Base-by-base conservation (phyloP, 306 rosid species). In the Neltuma alba region DNA sequence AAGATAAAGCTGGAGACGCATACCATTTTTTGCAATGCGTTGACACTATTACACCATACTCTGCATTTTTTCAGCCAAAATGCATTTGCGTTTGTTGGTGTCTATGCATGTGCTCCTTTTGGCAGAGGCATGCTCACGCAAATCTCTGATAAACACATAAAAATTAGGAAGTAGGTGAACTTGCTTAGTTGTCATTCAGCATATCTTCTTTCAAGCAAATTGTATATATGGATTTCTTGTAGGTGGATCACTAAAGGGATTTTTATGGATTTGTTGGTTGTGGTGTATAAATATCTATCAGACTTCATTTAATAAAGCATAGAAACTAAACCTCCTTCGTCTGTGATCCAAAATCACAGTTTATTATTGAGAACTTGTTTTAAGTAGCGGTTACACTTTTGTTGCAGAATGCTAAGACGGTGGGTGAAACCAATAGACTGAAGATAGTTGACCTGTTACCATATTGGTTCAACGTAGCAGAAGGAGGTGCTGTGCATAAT, bases 401-500 rank as follows among this genome's bases (percentile, higher is more conserved):
- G 70, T 70, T 61, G 79, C 91, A 92, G 99, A 88, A 84, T 82
- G 85, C 57, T 42, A 78, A 86, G 80, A 71, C 81, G 2, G 52
- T 69, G 62, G 80, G 78, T 45, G 83, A 81, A 83, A 80, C 58
- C 62, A 79, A 71, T 41, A 86, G 85, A 83, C 88, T 95, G 97
- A 85, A 88, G 89, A 87, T 95, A 44, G 84, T 70, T 82, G 98
- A 95, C 67, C 85, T 95, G 75, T 89, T 89, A 30, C 99, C 99
- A 12, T 95, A 95, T 77, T 95, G 98, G 99, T 87, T 95, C 77
- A 88, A 95, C 83, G 81, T 67, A 30, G 88, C 92, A 44, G 97
- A 85, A 85, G 99, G 97, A 50, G 89, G 92, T 61, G 89, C 92
- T 54, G 99, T 95, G 68, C 90, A 83, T 73, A 95, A 95, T 82